Conservation (phyloP, 2,329 filamentous ascomycete genomes). For the Penicillium sp. region DNA sequence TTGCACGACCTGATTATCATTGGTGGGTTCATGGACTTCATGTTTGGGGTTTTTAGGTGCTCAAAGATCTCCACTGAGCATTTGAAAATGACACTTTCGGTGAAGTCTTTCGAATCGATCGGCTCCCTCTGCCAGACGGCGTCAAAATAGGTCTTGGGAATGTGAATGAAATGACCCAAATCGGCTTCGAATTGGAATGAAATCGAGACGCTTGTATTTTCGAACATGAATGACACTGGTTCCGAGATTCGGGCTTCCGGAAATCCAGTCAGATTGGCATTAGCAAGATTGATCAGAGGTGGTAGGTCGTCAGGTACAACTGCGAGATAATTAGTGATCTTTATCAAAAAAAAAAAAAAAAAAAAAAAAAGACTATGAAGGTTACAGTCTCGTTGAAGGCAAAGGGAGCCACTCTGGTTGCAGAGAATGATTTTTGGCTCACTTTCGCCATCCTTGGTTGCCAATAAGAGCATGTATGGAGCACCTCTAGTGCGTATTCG, state of each 20-base stretch:
- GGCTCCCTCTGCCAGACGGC: conserved; percentile 32
- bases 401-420: conserved; percentile 34
- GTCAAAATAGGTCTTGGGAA: conserved; percentile 33
- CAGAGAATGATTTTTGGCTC: conserved; percentile 34
- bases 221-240: conserved; percentile 30
- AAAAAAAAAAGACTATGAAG: background rate
- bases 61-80: conserved; percentile 31
- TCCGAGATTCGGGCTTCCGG: conserved; percentile 22
- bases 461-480: conserved; percentile 34
- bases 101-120: conserved; percentile 28
- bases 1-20: conserved; percentile 28
- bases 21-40: conserved; percentile 31
- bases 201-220: conserved; percentile 24
- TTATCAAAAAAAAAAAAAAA: accelerated
- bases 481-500: conserved; percentile 33
- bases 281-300: conserved; percentile 20
- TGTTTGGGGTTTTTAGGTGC: conserved; percentile 29
- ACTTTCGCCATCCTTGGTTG: conserved; percentile 31
- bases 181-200: conserved; percentile 32
- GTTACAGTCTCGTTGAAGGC: conserved; percentile 31
- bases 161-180: conserved; percentile 29
- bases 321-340: conserved; percentile 4
- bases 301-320: conserved; percentile 24
- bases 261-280: conserved; percentile 16
- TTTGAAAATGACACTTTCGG: conserved; percentile 31